Percentiles rank a stretch among this genome's conserved stretches.
Conservation (phyloP, 129 eudicot species). For the Lactuca saligna region DNA sequence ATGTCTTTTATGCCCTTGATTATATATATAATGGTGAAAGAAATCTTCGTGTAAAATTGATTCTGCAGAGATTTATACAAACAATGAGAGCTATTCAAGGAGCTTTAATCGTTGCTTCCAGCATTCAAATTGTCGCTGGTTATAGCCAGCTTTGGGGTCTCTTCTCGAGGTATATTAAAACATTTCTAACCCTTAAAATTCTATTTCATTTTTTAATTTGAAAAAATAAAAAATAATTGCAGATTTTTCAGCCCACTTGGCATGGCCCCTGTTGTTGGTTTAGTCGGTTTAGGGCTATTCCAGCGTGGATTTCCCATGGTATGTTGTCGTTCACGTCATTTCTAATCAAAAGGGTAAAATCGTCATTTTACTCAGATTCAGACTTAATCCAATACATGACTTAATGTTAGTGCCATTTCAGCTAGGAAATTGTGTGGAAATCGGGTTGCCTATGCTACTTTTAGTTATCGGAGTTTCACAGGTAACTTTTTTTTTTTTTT, state of each 20-base stretch:
- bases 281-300: conserved; percentile 92
- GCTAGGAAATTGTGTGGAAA: conserved; percentile 93
- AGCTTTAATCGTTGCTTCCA: conserved; percentile 84
- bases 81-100: conserved; percentile 99
- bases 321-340: conserved; percentile 23
- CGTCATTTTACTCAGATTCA: too few species aligned
- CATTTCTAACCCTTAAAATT: background rate
- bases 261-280: conserved; percentile 98
- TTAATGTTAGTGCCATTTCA: conserved; percentile 20
- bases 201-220: background rate
- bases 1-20: background rate
- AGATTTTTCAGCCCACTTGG: conserved; percentile 99
- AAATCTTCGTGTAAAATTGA: conserved; percentile 9
- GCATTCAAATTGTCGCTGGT: conserved; percentile 85
- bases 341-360: background rate
- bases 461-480: conserved; percentile 90
- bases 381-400: too few species aligned
- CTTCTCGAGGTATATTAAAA: conserved; percentile 68
- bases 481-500: conserved; percentile 37
- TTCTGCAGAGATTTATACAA: conserved; percentile 82
- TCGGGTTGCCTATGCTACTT: conserved; percentile 91
- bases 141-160: conserved; percentile 99
- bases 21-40: background rate
- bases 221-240: background rate
- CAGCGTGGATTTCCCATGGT: conserved; percentile 92